phyloP scores from a whole-genome alignment of 495 filamentous ascomycete species.

The Daldinia vernicosa region DNA sequence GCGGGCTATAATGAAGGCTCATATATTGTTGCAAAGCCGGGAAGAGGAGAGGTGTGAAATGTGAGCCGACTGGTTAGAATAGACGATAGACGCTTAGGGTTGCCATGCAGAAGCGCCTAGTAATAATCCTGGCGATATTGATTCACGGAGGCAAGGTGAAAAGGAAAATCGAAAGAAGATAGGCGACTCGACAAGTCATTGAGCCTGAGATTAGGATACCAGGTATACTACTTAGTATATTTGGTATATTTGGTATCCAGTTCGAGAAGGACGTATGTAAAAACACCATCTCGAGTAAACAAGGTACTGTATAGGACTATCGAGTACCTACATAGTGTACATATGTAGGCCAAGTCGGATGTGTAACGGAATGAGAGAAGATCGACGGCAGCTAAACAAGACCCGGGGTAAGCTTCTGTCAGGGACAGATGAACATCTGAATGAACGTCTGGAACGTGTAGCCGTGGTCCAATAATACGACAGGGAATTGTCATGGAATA shows the following conservation, averaged over 20 bases:
- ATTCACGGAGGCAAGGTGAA: constrained; percentile 25
- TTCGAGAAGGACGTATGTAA: neutral
- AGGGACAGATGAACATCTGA: constrained; percentile 34
- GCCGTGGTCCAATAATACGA: constrained; percentile 30
- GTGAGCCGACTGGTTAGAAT: constrained; percentile 44
- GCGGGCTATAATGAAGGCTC: constrained; percentile 37
- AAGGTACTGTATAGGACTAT: too few relatives aligned
- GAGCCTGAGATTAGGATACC: constrained; percentile 29
- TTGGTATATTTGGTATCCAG: too few relatives aligned
- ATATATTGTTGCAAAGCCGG: constrained; percentile 37
- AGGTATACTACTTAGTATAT: neutral
- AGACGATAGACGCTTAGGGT: constrained; percentile 45
- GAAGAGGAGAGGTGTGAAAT: constrained; percentile 28
- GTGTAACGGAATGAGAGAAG: constrained; percentile 23
- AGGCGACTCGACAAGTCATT: constrained; percentile 16
- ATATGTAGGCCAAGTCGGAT: constrained; percentile 41
- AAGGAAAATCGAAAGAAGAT: constrained; percentile 5
- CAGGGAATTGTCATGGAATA: neutral
- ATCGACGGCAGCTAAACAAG: constrained; percentile 36
- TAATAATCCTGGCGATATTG: constrained; percentile 29
- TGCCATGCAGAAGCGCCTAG: constrained; percentile 33
- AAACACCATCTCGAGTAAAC: constrained; percentile 6
- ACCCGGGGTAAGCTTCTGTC: constrained; percentile 30
- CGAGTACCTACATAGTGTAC: too few relatives aligned
- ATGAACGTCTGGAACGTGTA: constrained; percentile 23